Base-by-base conservation (phyloP, 179 eudicot species). In the Pouteria campechiana region DNA sequence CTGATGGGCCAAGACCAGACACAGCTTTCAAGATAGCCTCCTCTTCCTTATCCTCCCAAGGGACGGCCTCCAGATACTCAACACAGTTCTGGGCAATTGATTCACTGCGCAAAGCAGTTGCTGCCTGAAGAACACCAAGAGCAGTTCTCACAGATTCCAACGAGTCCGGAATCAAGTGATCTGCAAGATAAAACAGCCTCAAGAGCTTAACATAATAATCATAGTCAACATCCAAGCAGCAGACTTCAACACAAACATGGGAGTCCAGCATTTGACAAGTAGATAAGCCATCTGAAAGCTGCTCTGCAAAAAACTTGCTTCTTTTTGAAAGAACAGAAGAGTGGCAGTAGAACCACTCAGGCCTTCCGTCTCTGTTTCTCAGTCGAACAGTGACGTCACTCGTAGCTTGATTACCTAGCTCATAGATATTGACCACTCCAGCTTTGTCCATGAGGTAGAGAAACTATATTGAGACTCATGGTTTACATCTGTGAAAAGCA, bases 11-110 rank as follows among this genome's bases (percentile, higher is more conserved):
- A 13, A 80, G 61, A 48, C 67, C 60, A 0, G 80, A 73, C 32
- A 60, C 78, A 48, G 55, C 56, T 36, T 63, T 38, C 30, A 72
- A 11, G 28, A 83, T 77, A 37, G 64, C 72, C 35, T 79, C 82
- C 59, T 83, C 94, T 60, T 80, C 90, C 32, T 65, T 69, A 20
- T 83, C 81, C 21, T 74, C 83, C 94, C 90, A 77, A 52, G 85
- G 89, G 32, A 53, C 66, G 37, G 89, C 94, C 58, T 83, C 94
- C 46, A 83, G 55, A 68, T 80, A 83, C 37, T 64, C 54, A 14
- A 83, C 42, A 52, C 94, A 80, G 50, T 78, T 69, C 24, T 61
- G 36, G 2, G 68, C 55, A 14, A 80, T 32, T 36, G 65, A 73
- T 32, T 74, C 75, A 51, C 85, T 76, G 18, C 32, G 52, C 12